Base-by-base conservation (phyloP, 352 stramenopile species). In the Phytophthora rubi region DNA sequence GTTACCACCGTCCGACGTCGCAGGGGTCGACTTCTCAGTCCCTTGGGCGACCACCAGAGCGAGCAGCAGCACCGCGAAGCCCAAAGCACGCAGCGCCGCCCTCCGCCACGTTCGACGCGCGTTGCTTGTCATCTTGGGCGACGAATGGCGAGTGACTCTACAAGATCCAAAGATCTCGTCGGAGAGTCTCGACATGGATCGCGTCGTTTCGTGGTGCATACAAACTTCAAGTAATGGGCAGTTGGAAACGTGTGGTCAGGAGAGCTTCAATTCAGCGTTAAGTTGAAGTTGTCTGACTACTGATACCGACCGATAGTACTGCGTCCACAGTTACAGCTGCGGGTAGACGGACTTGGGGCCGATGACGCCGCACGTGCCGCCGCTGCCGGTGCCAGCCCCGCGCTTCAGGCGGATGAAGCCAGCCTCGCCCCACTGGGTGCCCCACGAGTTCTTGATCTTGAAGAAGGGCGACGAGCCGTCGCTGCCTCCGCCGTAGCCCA, bases 371-470 rank as follows among this genome's bases (percentile, higher is more conserved):
- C 84, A 90, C 15, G 81, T 87, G 33, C 81, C 83, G 1, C 44
- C 55, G 30, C 32, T 73, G 53, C 57, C 68, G 4, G 68, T 76
- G n/a, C 79, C 80, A 1, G 66, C 37, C 72, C 86, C 97, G 82
- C 62, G 95, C 37, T 96, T 86, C 9, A 99, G 83, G 21, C 88
- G 87, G 52, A 99, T 98, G 87, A 94, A 99, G 62, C 97, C 97
- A 18, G 79, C 76, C 61, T 98, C 92, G 57, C 97, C 97, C 97
- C 96, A 99, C 28, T 70, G 67, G 6, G 83, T 73, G 53, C 97
- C 97, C 97, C 97, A 99, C 60, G 97, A 98, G 80, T 99, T 99
- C 71, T 98, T 98, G 51, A 99, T 94, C 77, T 98, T 99, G 90
- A 97, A 99, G 73, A 75, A 89, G 21, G 70, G 72, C 48, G 75